Conservation (phyloP, 129 eudicot species). For the Flaveria ramosissima region DNA sequence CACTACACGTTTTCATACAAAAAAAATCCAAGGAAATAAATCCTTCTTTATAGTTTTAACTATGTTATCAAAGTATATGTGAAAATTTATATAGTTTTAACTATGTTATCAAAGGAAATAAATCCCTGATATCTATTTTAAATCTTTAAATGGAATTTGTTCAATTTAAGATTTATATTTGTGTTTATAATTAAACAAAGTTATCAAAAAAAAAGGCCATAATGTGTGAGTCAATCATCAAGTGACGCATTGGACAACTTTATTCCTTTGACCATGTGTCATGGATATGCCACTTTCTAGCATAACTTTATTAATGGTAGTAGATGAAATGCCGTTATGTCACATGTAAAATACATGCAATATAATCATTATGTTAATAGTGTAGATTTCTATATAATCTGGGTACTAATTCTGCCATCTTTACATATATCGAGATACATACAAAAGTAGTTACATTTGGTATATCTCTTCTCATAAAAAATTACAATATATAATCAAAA, state of each 20-base stretch:
- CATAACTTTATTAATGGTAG: neutral
- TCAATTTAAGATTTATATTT: neutral
- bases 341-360: neutral
- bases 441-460: conserved; percentile 20
- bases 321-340: neutral
- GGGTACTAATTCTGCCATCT: conserved; percentile 11
- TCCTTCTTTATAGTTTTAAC: too few relatives aligned
- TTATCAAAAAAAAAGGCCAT: too few relatives aligned
- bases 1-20: too few relatives aligned
- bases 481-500: neutral
- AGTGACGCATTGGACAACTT: neutral
- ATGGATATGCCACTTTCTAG: neutral
- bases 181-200: neutral
- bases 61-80: too few relatives aligned
- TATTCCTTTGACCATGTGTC: neutral
- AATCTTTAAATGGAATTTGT: neutral
- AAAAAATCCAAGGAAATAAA: too few relatives aligned
- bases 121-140: neutral
- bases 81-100: too few relatives aligned
- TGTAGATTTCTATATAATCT: neutral
- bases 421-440: neutral
- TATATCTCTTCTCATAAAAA: neutral
- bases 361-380: neutral
- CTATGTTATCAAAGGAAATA: too few relatives aligned
- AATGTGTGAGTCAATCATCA: neutral